Evolutionary conservation across 179 eudicot species (phyloP).

Genomic region (Beta lomatogona): DNA sequence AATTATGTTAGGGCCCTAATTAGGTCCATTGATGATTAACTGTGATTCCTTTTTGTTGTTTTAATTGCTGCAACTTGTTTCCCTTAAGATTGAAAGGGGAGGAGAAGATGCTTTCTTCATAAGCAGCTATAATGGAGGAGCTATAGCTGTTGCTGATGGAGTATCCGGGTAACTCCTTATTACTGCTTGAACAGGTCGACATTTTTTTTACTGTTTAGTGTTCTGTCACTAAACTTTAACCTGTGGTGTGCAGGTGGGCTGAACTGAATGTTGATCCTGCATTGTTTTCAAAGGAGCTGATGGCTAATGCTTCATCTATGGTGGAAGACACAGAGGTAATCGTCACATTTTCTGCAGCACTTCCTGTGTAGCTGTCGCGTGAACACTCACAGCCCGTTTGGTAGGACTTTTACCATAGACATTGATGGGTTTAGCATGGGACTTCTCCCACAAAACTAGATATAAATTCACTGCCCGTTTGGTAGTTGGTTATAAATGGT

Average conservation of each 20-base stretch:
- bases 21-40: not conserved
- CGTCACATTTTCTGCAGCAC: not conserved
- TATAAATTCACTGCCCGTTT: no score
- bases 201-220: no score
- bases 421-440: no score
- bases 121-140: conserved; percentile 71
- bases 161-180: conserved; percentile 66
- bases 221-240: not conserved
- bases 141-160: conserved; percentile 92
- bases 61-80: conserved; percentile 10
- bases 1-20: not conserved
- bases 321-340: conserved; percentile 75
- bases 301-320: conserved; percentile 64
- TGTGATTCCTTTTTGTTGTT: not conserved
- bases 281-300: conserved; percentile 71
- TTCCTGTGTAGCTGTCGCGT: not conserved
- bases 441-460: no score
- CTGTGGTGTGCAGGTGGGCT: conserved; percentile 66
- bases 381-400: no score
- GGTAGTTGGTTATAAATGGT: no score
- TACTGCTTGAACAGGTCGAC: not conserved
- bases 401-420: no score
- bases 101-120: conserved; percentile 95
- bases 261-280: conserved; percentile 85
- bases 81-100: conserved; percentile 72